Evolutionary conservation across 495 filamentous ascomycete species (phyloP).

Genomic region (Tuber indicum): DNA sequence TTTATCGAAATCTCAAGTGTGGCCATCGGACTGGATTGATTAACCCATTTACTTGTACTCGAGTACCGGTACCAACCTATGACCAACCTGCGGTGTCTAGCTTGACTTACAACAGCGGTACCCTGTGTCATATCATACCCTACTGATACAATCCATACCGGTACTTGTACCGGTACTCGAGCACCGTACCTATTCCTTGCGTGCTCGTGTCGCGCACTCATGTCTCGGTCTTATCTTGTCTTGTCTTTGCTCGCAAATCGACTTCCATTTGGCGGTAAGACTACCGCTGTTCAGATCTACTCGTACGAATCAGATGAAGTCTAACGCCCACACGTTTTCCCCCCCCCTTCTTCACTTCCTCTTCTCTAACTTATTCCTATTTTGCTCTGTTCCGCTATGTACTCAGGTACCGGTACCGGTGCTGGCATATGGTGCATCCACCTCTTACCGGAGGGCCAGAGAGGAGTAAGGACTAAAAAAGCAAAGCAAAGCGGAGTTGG

Average conservation of each 20-base stretch:
- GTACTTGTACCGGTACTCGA: background rate
- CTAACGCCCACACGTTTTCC: background rate
- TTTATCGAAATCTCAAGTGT: background rate
- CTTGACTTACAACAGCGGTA: background rate
- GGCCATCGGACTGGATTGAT: too few relatives aligned
- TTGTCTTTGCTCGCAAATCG: background rate
- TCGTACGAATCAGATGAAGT: background rate
- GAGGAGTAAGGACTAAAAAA: background rate
- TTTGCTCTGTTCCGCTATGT: background rate
- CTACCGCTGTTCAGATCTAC: background rate
- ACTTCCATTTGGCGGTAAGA: background rate
- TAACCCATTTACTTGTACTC: too few relatives aligned
- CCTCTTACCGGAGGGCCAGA: background rate
- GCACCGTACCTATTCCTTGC: background rate
- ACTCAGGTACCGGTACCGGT: too few relatives aligned
- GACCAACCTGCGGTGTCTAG: background rate
- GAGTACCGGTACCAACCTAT: too few relatives aligned
- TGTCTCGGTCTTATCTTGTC: background rate
- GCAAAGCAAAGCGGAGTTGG: background rate
- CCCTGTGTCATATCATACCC: background rate
- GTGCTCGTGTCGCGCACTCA: background rate
- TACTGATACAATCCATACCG: background rate
- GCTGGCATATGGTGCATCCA: background rate
- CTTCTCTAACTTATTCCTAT: too few relatives aligned
- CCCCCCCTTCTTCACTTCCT: too few relatives aligned